These are phyloP conservation scores for Sporisorium iseilematis-ciliati DNA, from an alignment of 1,284 basidiomycete species.

Conservation along the genomic window DNA sequence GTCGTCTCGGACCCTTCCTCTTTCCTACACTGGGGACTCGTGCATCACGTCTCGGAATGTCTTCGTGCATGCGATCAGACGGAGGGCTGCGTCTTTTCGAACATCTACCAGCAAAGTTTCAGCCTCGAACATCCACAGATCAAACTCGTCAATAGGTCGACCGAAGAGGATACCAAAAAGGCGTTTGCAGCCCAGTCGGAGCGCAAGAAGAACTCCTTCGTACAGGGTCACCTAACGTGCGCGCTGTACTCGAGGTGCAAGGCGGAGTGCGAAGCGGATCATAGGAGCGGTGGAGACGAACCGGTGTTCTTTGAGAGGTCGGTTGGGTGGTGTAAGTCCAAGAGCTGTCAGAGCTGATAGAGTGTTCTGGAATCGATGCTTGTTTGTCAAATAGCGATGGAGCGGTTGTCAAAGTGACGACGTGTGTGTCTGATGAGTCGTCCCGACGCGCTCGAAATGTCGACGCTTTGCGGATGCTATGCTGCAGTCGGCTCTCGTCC, in stretches of 20 bases:
- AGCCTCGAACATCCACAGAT: constrained; percentile 15
- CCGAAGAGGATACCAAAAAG: neutral
- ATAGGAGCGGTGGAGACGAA: constrained; percentile 5
- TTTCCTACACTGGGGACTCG: constrained; percentile 40
- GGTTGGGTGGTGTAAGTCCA: constrained; percentile 21
- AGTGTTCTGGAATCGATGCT: no score
- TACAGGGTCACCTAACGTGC: constrained; percentile 27
- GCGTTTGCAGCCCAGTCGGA: constrained; percentile 19
- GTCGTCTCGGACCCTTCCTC: constrained; percentile 29
- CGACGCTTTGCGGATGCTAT: no score
- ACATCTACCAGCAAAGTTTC: constrained; percentile 37
- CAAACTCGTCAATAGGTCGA: constrained; percentile 12
- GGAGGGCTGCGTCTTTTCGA: constrained; percentile 27
- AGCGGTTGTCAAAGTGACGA: no score
- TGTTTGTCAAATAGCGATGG: no score
- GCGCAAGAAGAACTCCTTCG: constrained; percentile 32
- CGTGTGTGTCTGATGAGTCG: no score
- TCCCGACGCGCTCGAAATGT: no score
- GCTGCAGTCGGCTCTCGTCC: no score
- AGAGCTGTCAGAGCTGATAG: constrained; percentile 1
- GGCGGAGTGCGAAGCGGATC: constrained; percentile 19
- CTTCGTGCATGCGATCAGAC: constrained; percentile 28
- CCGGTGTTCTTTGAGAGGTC: constrained; percentile 26
- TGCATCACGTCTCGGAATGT: constrained; percentile 9
- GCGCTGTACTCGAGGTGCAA: constrained; percentile 29